Evolutionary conservation across 2,329 filamentous ascomycete species (phyloP).

Genomic region (Stachybotrys elegans): DNA sequence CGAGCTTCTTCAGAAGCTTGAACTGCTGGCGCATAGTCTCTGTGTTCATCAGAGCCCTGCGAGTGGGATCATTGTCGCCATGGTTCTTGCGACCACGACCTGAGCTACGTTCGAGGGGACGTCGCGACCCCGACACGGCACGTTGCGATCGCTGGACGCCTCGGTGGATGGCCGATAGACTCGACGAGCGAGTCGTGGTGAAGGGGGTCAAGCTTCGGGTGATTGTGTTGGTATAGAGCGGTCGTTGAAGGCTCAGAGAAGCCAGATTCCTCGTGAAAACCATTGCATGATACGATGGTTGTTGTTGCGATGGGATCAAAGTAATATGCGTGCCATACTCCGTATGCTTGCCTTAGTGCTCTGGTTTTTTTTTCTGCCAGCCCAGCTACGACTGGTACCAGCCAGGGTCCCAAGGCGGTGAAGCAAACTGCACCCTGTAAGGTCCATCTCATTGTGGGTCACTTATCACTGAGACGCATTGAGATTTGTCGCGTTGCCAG

Average conservation of each 20-base stretch:
- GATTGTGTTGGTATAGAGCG: slow-evolving; percentile 8
- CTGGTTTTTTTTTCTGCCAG: too few relatives aligned
- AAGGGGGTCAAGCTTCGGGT: neutral
- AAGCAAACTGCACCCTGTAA: too few relatives aligned
- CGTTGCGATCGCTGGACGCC: slow-evolving; percentile 52
- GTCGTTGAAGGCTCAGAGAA: slow-evolving; percentile 13
- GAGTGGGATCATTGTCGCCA: slow-evolving; percentile 14
- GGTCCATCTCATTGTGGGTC: neutral
- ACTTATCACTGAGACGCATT: neutral
- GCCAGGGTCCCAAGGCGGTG: too few relatives aligned
- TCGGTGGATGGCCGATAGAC: slow-evolving; percentile 63
- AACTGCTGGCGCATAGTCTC: slow-evolving; percentile 26
- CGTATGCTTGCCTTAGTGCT: too few relatives aligned
- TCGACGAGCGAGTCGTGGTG: slow-evolving; percentile 19
- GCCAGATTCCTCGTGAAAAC: neutral
- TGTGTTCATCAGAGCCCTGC: slow-evolving; percentile 22
- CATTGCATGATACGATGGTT: neutral
- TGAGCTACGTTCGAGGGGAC: slow-evolving; percentile 10
- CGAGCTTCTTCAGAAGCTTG: slow-evolving; percentile 50
- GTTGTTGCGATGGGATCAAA: neutral
- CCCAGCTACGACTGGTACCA: too few relatives aligned
- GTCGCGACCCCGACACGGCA: slow-evolving; percentile 19
- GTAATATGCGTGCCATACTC: too few relatives aligned
- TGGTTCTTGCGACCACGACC: slow-evolving; percentile 8
- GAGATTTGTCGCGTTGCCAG: too few relatives aligned